Percentiles rank a stretch among this genome's conserved stretches.
phyloP scores from a whole-genome alignment of 1,139 yeast genomes.

The Lodderomyces parapsilosis region DNA sequence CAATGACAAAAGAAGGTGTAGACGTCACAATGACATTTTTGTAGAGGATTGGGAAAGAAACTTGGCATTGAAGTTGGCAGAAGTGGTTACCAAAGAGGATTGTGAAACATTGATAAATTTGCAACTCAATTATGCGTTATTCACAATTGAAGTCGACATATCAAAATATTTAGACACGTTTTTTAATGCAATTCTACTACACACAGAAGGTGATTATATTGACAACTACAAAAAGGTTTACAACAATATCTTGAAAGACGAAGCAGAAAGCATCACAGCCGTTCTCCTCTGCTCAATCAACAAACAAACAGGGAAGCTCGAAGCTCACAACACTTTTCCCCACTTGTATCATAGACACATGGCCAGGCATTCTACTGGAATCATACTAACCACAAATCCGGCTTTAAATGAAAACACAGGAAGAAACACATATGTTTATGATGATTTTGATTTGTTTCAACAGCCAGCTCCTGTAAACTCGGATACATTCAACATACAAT shows the following conservation, averaged over 20 bases:
- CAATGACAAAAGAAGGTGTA: slow-evolving; percentile 5
- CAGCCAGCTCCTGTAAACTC: slow-evolving; percentile 13
- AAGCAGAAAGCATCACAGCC: slow-evolving; percentile 13
- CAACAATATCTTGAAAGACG: slow-evolving; percentile 13
- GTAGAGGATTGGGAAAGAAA: slow-evolving; percentile 17
- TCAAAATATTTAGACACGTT: slow-evolving; percentile 22
- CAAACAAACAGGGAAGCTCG: slow-evolving; percentile 30
- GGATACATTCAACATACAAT: slow-evolving; percentile 7
- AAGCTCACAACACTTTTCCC: slow-evolving; percentile 21
- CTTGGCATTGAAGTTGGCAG: slow-evolving; percentile 19
- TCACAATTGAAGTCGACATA: slow-evolving; percentile 30
- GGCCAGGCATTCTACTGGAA: slow-evolving; percentile 6
- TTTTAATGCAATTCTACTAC: slow-evolving; percentile 14
- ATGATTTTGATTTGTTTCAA: slow-evolving; percentile 16
- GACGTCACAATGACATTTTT: slow-evolving; percentile 12
- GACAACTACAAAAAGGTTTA: slow-evolving; percentile 13
- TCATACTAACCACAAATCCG: slow-evolving; percentile 11
- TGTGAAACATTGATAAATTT: slow-evolving; percentile 26
- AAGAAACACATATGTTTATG: slow-evolving; percentile 13
- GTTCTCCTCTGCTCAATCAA: slow-evolving; percentile 31
- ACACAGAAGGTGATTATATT: slow-evolving; percentile 9
- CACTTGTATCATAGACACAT: slow-evolving; percentile 15
- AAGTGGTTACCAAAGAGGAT: slow-evolving; percentile 22
- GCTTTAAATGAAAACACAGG: slow-evolving; percentile 5
- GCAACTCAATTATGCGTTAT: slow-evolving; percentile 37